Base-by-base conservation (phyloP, 108 stramenopile genomes). In the Cyclotella choctawhatcheeana region DNA sequence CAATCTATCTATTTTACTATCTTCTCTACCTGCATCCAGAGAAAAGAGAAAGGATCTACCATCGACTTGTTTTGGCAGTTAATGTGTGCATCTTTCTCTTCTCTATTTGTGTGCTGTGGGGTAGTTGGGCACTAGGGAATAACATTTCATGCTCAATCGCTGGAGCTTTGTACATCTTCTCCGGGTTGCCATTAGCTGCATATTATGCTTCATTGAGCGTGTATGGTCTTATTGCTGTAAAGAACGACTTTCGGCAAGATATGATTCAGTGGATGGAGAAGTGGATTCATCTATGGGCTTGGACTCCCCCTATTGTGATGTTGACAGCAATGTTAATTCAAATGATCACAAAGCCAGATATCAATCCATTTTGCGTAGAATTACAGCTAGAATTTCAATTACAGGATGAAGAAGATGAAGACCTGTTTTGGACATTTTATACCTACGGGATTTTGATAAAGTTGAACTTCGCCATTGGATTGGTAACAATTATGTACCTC, bases 201-300 rank as follows among this genome's bases (percentile, higher is more conserved):
- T 76, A 76, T 50, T 67, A 60, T 59, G 65, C 74, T 26, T 67
- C 66, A 24, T 62, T 76, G 3, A 61, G 74, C 34, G n/a, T 76
- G 1, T 55, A 60, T 18, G 66, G 65, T 25, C 44, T 52, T 45
- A n/a, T 67, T 35, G 65, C 74, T 1, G 59, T 76, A 20, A 76
- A 67, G 50, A 48, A 65, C 35, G 66, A 67, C 33, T 79, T 73
- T 66, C n/a, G 52, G 35, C 61, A 79, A 27, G 71, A 73, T 21
- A 58, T 52, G 21, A 65, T 71, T 67, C 25, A 33, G 47, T 73
- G 77, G 58, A 59, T 76, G 0, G 66, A 76, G 44, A 67, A 67
- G 24, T 76, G 66, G 66, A 76, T 76, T 47, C 74, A 76, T 52
- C 7, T 54, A 8, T 31, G 52, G 10, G 72, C 72, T 4, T 73